Evolutionary conservation across 352 stramenopile species (phyloP).

Genomic region (Plasmopara viticola): DNA sequence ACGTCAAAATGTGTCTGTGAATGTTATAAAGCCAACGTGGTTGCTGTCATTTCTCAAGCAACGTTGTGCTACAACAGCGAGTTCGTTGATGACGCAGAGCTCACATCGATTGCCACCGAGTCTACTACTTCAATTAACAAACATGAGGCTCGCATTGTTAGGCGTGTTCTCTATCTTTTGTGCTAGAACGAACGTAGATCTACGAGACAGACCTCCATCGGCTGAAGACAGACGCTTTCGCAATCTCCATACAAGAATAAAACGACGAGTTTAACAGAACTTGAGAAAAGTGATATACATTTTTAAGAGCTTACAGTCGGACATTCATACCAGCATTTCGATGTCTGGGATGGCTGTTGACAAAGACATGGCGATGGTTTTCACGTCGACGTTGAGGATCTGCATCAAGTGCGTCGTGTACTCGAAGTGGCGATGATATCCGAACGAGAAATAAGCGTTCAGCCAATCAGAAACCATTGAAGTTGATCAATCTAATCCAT

Average conservation of each 20-base stretch:
- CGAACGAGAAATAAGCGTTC: too few relatives aligned
- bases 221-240: constrained; percentile 31
- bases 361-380: constrained; percentile 77
- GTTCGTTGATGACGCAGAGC: constrained; percentile 24
- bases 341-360: constrained; percentile 69
- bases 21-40: constrained; percentile 70
- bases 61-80: constrained; percentile 35
- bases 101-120: constrained; percentile 10
- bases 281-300: constrained; percentile 38
- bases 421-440: constrained; percentile 22
- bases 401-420: constrained; percentile 47
- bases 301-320: constrained; percentile 57
- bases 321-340: constrained; percentile 73
- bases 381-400: constrained; percentile 62
- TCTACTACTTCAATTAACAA: constrained; percentile 24
- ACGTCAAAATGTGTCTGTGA: constrained; percentile 41
- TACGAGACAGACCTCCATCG: constrained; percentile 37
- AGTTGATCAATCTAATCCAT: too few relatives aligned
- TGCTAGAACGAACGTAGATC: constrained; percentile 42
- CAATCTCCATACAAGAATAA: constrained; percentile 39
- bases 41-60: constrained; percentile 62
- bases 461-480: too few relatives aligned
- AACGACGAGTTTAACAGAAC: constrained; percentile 12
- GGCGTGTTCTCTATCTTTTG: constrained; percentile 63
- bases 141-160: constrained; percentile 47